phyloP scores from a whole-genome alignment of 257 asterid species.

The Mitragyna speciosa region DNA sequence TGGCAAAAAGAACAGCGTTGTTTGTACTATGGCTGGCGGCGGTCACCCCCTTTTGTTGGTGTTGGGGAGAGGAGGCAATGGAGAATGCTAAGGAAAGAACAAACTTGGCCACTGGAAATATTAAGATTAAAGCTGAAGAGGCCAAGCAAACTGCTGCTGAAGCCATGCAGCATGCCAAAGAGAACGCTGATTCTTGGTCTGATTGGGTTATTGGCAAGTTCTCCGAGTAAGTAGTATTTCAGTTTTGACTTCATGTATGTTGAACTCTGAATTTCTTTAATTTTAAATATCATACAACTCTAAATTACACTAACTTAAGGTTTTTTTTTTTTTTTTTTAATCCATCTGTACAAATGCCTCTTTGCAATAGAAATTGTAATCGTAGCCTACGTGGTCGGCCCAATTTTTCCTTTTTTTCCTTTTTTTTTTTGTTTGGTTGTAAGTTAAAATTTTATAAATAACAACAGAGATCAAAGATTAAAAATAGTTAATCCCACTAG shows the following conservation, averaged over 20 bases:
- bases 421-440: background rate
- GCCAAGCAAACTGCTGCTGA: conserved; percentile 13
- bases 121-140: conserved; percentile 3
- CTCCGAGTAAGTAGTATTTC: conserved; percentile 35
- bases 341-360: too few species aligned
- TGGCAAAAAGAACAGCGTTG: conserved; percentile 20
- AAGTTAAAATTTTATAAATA: too few species aligned
- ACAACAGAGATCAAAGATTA: too few species aligned
- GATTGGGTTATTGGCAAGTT: conserved; percentile 47
- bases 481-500: too few species aligned
- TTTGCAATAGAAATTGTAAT: too few species aligned
- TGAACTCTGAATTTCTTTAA: too few species aligned
- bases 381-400: too few species aligned
- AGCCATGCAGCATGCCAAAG: conserved; percentile 29
- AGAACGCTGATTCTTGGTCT: conserved; percentile 39
- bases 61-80: conserved; percentile 25
- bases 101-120: conserved; percentile 9
- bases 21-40: conserved; percentile 20
- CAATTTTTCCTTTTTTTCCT: background rate
- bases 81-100: conserved; percentile 16
- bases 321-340: too few species aligned
- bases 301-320: too few species aligned
- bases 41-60: background rate
- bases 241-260: background rate
- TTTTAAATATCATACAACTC: too few species aligned